Base-by-base conservation (phyloP, 441 rosid species). In the Corymbia calophylla region DNA sequence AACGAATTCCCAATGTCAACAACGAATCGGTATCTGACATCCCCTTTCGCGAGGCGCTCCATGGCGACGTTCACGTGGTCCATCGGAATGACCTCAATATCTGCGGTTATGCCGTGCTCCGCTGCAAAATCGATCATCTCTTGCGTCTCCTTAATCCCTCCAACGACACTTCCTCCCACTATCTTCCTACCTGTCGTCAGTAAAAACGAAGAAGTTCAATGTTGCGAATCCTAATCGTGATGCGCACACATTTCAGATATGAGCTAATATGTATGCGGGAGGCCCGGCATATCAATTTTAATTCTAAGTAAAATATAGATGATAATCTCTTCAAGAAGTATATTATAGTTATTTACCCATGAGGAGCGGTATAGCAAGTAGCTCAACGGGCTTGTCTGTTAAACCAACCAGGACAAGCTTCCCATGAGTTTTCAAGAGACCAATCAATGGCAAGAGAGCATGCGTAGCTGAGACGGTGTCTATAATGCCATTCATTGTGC, bases 41-140 rank as follows among this genome's bases (percentile, higher is more conserved):
- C 95, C 0, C 77, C 89, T 87, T 93, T 95, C 5, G 19, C 84
- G 5, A 95, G 95, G 10, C 95, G 89, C 48, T 94, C 94, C 92
- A 92, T 88, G 62, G 95, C 95, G 7, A 90, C 90, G 90, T 94
- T 95, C 66, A 94, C 95, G 89, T 94, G 93, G 25, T 94, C 94
- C 10, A 93, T 88, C 1, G 94, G 90, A 7, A 95, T 91, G 8
- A 93, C 91, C 86, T 95, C 95, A 88, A 93, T 90, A 49, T 95
- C 94, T 1, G 96, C 93, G 7, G 88, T 88, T 44, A 95, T 90
- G 73, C 90, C 86, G 86, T 93, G 94, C 91, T 94, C 87, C 1
- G 91, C 94, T 19, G 95, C 97, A 88, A 94, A 89, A 90, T 94
- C 92, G 5, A 94, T 51, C 97, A 95, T 95, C 90, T 94, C 95